phyloP scores from a whole-genome alignment of 495 filamentous ascomycete genomes.

The Cercophora scortea region DNA sequence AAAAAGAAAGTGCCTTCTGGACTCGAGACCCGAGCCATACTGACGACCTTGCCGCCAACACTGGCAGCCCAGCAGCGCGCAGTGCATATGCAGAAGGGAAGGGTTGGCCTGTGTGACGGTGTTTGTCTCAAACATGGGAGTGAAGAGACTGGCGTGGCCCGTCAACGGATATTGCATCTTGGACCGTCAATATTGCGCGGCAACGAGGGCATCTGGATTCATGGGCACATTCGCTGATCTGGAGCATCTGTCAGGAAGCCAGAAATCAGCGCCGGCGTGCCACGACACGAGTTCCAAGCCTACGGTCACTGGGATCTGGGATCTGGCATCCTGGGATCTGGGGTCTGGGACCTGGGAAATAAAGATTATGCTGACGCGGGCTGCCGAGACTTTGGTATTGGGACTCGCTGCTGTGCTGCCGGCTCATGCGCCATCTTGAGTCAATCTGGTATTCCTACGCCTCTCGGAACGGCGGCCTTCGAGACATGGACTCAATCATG shows the following conservation, averaged over 20 bases:
- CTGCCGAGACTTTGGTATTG: constrained; percentile 21
- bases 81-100: background rate
- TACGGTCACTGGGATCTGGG: background rate
- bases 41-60: background rate
- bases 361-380: constrained; percentile 6
- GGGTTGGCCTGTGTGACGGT: background rate
- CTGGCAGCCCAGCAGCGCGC: background rate
- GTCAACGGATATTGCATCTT: constrained; percentile 1
- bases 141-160: background rate
- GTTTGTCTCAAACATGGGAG: background rate
- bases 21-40: background rate
- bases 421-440: constrained; percentile 22
- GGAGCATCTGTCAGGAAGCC: constrained; percentile 1
- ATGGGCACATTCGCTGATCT: background rate
- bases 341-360: background rate
- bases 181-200: background rate
- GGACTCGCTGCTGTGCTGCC: constrained; percentile 17
- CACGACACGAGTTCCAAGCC: constrained; percentile 3
- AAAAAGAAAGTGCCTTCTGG: background rate
- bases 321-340: no score
- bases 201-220: background rate
- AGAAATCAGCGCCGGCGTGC: background rate
- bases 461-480: constrained; percentile 9
- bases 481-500: constrained; percentile 12
- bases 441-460: constrained; percentile 26